Evolutionary conservation across 257 asterid genomes (phyloP), one percentile per base, ranked within the genome.

Genomic region (Rehmannia glutinosa): DNA sequence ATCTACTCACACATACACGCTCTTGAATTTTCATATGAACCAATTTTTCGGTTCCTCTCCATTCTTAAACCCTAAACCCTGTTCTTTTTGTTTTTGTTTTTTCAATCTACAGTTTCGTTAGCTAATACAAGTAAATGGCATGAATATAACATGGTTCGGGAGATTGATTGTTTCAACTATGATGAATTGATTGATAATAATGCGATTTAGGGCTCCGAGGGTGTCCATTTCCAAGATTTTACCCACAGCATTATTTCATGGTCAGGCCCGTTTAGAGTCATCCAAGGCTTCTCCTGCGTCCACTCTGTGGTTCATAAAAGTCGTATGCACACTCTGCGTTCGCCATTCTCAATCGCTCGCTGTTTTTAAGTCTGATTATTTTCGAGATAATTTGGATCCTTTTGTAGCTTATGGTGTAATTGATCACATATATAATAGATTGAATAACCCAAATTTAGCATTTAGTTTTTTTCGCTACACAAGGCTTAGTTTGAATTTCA

Each of bases 291-390:
- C 76, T 30, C 65, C 79, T 52, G 72, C 80, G 8, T 75, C 84
- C 25, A 46, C 87, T 19, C 42, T 71, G 43, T 92, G 98, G 98
- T 92, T 87, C 84, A 42, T 77, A 56, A 92, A 93, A 78, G 94
- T 86, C 16, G 83, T 90, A 21, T 87, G 82, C 78, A 84, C 95
- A 36, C 87, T 93, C 72, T 90, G 90, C 72, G 49, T 82, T 82
- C 83, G 77, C 53, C 72, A 25, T 73, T 69, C 82, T 7, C 77
- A 68, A 24, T 75, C 84, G 69, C 80, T 84, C 47, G 33, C 76
- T 55, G 24, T 86, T 39, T 73, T 83, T n/a, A 59, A 59, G 36
- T 75, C 87, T 6, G 89, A 86, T 78, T 90, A 83, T 79, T 83
- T 92, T 38, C 84, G 93, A 20, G 68, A 64, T 52, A 71, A 82